Percentiles rank a stretch among this genome's conserved stretches.
Evolutionary conservation across 2,329 filamentous ascomycete genomes (phyloP).

Genomic region (Fusarium keratoplasticum): DNA sequence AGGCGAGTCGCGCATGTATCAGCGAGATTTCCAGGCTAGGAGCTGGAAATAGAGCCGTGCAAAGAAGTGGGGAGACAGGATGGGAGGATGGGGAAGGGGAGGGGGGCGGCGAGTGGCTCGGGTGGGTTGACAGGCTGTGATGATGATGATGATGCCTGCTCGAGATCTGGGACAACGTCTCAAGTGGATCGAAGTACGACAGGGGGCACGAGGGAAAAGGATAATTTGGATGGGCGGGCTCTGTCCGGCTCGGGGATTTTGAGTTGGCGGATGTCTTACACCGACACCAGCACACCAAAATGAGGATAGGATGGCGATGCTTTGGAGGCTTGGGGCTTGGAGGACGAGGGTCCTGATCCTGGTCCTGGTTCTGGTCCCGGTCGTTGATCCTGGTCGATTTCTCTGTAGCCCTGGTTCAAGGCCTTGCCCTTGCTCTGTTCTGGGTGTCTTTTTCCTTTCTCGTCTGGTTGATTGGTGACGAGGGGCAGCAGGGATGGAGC

Average conservation of each 20-base stretch:
- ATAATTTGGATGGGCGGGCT: conserved; percentile 18
- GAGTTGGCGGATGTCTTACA: conserved; percentile 44
- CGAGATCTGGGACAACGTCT: conserved; percentile 43
- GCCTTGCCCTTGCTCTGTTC: conserved; percentile 30
- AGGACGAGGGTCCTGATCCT: conserved; percentile 18
- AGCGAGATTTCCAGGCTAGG: conserved; percentile 44
- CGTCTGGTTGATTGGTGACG: conserved; percentile 33
- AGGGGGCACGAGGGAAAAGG: conserved; percentile 23
- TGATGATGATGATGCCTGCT: conserved; percentile 40
- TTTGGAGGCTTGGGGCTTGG: conserved; percentile 24
- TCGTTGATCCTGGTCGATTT: conserved; percentile 18
- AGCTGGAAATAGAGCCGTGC: conserved; percentile 43
- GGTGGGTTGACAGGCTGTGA: conserved; percentile 32
- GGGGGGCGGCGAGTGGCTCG: conserved; percentile 29
- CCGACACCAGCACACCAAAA: conserved; percentile 5
- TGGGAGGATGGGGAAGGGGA: conserved; percentile 19
- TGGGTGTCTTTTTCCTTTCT: conserved; percentile 33
- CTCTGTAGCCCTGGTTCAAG: conserved; percentile 10
- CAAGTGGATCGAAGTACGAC: conserved; percentile 39
- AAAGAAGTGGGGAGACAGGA: conserved; percentile 40
- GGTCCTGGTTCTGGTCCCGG: conserved; percentile 8
- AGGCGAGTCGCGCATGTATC: conserved; percentile 48
- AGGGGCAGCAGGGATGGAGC: conserved; percentile 25
- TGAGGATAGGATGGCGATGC: conserved; percentile 14
- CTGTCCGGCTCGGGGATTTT: conserved; percentile 39